Conservation (phyloP, 2,329 filamentous ascomycete genomes). For the Cercospora sp. region DNA sequence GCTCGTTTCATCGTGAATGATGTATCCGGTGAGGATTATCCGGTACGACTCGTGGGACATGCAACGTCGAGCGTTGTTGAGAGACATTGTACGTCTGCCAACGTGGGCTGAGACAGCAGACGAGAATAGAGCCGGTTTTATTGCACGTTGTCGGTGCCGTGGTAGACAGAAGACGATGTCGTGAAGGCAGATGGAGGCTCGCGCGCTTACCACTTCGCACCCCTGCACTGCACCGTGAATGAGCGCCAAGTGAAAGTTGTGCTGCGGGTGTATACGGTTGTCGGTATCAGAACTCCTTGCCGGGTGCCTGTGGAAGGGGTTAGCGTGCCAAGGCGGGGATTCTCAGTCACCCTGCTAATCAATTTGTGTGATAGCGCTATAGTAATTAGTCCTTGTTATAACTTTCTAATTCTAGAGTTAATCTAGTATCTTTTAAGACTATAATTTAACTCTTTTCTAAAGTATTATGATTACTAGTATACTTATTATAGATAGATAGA, state of each 20-base stretch:
- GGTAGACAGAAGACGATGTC: not conserved
- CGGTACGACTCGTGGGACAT: not conserved
- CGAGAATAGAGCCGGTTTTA: not conserved
- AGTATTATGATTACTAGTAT: no score
- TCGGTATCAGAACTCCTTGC: no score
- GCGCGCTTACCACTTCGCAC: not conserved
- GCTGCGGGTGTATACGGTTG: not conserved
- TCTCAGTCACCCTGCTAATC: no score
- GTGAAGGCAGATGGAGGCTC: not conserved
- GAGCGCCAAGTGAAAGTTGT: not conserved
- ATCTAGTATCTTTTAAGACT: no score
- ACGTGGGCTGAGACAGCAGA: not conserved
- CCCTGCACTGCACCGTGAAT: not conserved
- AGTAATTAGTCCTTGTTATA: no score
- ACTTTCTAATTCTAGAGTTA: no score
- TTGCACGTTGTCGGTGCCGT: constrained; percentile 5
- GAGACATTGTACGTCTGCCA: not conserved
- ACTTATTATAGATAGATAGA: no score
- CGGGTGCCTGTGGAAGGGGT: no score
- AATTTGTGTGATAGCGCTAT: no score
- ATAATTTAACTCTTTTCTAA: no score
- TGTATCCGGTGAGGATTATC: not conserved
- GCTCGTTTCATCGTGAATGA: not conserved
- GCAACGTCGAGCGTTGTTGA: not conserved
- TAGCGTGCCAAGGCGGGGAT: no score